These are phyloP conservation scores for Torulaspora pretoriensis DNA, from an alignment of 1,139 yeast species.

Conservation along the genomic window DNA sequence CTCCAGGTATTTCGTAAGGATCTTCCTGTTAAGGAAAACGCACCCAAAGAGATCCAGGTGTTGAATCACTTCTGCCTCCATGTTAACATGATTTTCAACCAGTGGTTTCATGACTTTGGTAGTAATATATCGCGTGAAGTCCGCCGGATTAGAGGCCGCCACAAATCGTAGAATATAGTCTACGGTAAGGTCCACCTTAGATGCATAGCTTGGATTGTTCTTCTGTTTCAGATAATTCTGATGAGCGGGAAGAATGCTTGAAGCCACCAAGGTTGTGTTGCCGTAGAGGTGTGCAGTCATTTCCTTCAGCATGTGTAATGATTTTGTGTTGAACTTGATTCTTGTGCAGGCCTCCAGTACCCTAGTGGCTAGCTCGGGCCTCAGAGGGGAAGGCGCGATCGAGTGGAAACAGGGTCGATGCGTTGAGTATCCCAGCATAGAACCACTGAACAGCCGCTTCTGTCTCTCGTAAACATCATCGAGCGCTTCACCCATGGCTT, in stretches of 20 bases:
- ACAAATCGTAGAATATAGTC: slow-evolving; percentile 28
- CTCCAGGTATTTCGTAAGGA: slow-evolving; percentile 24
- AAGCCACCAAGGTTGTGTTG: slow-evolving; percentile 14
- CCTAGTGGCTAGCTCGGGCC: slow-evolving; percentile 22
- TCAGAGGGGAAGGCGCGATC: slow-evolving; percentile 25
- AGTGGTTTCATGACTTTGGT: slow-evolving; percentile 23
- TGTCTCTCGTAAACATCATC: slow-evolving; percentile 16
- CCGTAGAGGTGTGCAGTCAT: slow-evolving; percentile 24
- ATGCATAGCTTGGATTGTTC: slow-evolving; percentile 19
- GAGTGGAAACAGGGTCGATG: slow-evolving; percentile 30
- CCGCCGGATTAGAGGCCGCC: slow-evolving; percentile 34
- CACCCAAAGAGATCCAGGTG: slow-evolving; percentile 31
- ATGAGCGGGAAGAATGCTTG: slow-evolving; percentile 21
- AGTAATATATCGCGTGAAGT: slow-evolving; percentile 24
- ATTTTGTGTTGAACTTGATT: slow-evolving; percentile 26
- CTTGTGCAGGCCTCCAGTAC: slow-evolving; percentile 23
- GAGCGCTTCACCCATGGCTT: not conserved
- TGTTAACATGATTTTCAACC: slow-evolving; percentile 19
- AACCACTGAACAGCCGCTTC: slow-evolving; percentile 19
- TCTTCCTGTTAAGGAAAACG: slow-evolving; percentile 25
- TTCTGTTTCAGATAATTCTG: slow-evolving; percentile 19
- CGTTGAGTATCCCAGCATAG: slow-evolving; percentile 30
- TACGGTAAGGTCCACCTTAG: slow-evolving; percentile 27
- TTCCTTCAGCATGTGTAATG: slow-evolving; percentile 19
- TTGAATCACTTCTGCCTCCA: slow-evolving; percentile 24